Evolutionary conservation across 2,329 filamentous ascomycete genomes (phyloP).

Genomic region (Fusarium dimerum): DNA sequence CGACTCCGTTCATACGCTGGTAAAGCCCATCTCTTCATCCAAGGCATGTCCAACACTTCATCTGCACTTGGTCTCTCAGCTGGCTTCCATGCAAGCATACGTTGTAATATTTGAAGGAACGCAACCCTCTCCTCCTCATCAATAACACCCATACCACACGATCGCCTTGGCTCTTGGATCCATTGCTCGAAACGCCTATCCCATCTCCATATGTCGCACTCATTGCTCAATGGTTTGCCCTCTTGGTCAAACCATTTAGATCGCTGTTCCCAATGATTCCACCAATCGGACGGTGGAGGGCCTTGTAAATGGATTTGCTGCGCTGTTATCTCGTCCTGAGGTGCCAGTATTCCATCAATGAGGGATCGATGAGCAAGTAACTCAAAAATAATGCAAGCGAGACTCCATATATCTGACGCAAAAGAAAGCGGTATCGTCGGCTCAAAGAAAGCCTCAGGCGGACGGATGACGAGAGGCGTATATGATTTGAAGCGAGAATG

Average conservation of each 20-base stretch:
- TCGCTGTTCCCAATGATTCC: constrained; percentile 20
- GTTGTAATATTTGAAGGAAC: constrained; percentile 5
- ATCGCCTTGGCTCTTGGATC: constrained; percentile 10
- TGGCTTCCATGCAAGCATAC: constrained; percentile 14
- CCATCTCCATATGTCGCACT: constrained; percentile 5
- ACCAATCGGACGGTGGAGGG: constrained; percentile 20
- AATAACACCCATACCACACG: constrained; percentile 2
- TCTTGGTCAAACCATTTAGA: constrained; percentile 19
- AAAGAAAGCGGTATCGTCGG: constrained; percentile 34
- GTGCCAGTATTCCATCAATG: constrained; percentile 15
- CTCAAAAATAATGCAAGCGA: constrained; percentile 38
- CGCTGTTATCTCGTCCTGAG: constrained; percentile 16
- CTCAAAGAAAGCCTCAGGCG: constrained; percentile 40
- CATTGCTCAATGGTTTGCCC: constrained; percentile 8
- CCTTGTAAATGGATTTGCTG: constrained; percentile 23
- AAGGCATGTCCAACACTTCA: constrained; percentile 9
- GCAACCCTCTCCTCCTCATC: constrained; percentile 2
- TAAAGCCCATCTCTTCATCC: constrained; percentile 21
- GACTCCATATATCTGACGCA: constrained; percentile 41
- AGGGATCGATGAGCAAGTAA: constrained; percentile 31
- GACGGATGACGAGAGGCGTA: constrained; percentile 31
- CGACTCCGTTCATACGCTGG: constrained; percentile 1
- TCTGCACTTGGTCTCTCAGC: constrained; percentile 3
- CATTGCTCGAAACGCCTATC: constrained; percentile 10
- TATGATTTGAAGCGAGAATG: constrained; percentile 27